These are phyloP conservation scores for Pterocarpus macrocarpus DNA, from an alignment of 306 rosid genomes.

Conservation along the genomic window DNA sequence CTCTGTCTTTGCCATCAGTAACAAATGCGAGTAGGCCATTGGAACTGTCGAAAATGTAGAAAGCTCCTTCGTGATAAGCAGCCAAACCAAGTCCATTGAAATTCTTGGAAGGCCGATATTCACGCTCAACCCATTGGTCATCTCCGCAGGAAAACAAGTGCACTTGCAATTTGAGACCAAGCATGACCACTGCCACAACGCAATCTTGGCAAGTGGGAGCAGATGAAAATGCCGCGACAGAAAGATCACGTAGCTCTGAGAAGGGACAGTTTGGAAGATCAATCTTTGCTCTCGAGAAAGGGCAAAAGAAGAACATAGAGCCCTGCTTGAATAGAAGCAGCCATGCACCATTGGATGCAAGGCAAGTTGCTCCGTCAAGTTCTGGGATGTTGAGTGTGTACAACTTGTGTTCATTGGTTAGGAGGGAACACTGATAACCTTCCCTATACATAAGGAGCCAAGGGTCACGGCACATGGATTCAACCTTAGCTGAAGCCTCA, in stretches of 20 bases:
- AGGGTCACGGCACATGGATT: neutral
- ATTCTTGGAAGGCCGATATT: rapidly evolving
- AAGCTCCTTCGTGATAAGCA: neutral
- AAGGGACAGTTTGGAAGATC: constrained; percentile 47
- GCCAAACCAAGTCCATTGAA: neutral
- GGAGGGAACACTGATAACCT: neutral
- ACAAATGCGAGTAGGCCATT: neutral
- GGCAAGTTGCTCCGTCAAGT: constrained; percentile 45
- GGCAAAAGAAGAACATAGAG: constrained; percentile 49
- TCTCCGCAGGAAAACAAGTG: constrained; percentile 24
- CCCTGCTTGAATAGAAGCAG: constrained; percentile 35
- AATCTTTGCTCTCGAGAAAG: constrained; percentile 47
- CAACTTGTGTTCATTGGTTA: neutral
- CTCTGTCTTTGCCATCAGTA: neutral
- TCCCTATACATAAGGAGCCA: constrained; percentile 48
- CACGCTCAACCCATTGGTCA: constrained; percentile 17
- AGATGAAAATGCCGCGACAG: constrained; percentile 47
- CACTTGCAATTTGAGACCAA: neutral
- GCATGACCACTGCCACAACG: neutral
- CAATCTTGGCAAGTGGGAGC: constrained; percentile 41
- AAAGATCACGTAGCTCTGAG: neutral
- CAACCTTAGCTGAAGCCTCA: neutral
- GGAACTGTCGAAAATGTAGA: too few relatives aligned
- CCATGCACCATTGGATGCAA: constrained; percentile 56
- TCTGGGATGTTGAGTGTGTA: constrained; percentile 28